Conservation (phyloP, 352 stramenopile genomes). For the Globisporangium abappressorium region DNA sequence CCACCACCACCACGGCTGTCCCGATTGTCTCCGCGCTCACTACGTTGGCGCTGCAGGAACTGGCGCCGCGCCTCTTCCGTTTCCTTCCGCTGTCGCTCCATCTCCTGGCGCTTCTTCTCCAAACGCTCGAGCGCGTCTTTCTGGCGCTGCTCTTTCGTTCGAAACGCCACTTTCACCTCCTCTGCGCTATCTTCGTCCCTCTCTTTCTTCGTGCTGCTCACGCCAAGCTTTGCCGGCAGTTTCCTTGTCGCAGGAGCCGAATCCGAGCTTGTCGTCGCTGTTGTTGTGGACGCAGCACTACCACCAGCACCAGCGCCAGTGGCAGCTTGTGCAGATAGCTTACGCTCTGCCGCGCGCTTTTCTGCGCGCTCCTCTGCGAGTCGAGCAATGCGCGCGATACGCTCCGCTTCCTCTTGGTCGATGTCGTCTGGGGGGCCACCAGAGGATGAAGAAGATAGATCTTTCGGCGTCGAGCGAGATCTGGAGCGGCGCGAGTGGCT, state of each 20-base stretch:
- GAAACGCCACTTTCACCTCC: constrained; percentile 56
- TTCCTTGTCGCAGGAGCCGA: constrained; percentile 23
- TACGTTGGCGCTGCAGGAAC: constrained; percentile 60
- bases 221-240: constrained; percentile 28
- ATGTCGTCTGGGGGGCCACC: constrained; percentile 20
- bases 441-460: neutral
- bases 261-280: neutral
- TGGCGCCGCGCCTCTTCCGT: constrained; percentile 53
- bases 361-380: constrained; percentile 65
- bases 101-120: constrained; percentile 66
- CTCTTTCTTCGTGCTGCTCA: neutral
- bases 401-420: constrained; percentile 59
- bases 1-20: constrained; percentile 9
- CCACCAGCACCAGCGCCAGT: neutral
- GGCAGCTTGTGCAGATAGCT: constrained; percentile 2
- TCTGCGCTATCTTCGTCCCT: constrained; percentile 1
- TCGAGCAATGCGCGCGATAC: constrained; percentile 66
- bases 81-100: constrained; percentile 55
- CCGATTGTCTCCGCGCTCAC: constrained; percentile 26
- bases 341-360: constrained; percentile 34
- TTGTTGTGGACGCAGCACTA: neutral
- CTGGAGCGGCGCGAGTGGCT: constrained; percentile 20
- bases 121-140: constrained; percentile 69
- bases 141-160: constrained; percentile 78
- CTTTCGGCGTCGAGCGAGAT: constrained; percentile 26